phyloP scores from a whole-genome alignment of 2,329 filamentous ascomycete species.

The Ciborinia camelliae region DNA sequence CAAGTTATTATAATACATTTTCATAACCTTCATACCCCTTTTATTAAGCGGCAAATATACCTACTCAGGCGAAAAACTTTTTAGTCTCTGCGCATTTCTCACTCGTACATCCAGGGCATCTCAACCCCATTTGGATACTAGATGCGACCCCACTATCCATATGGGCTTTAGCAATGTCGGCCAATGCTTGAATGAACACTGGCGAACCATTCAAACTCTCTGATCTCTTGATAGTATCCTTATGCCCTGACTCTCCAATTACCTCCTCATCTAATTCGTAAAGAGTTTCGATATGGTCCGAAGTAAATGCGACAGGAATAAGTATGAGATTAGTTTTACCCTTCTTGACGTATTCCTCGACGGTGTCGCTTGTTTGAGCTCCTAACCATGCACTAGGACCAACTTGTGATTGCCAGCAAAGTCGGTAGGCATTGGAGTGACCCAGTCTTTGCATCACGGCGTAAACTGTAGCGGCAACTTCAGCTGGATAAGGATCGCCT shows the following conservation, averaged over 20 bases:
- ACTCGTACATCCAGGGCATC: conserved; percentile 91
- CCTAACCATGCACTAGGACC: conserved; percentile 94
- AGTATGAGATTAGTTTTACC: conserved; percentile 88
- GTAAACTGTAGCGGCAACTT: conserved; percentile 93
- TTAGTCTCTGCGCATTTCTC: conserved; percentile 79
- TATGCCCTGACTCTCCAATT: conserved; percentile 77
- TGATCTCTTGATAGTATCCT: conserved; percentile 79
- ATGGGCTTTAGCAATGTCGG: conserved; percentile 80
- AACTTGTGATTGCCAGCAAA: conserved; percentile 98
- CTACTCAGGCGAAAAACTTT: conserved; percentile 53
- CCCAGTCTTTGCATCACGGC: conserved; percentile 92
- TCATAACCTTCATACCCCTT: background rate
- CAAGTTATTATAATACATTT: background rate
- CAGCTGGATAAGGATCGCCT: conserved; percentile 92
- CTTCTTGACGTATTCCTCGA: conserved; percentile 83
- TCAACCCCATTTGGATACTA: conserved; percentile 80
- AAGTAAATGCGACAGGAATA: conserved; percentile 95
- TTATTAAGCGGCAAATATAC: conserved; percentile 23
- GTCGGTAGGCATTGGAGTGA: conserved; percentile 84
- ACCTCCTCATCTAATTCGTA: conserved; percentile 94
- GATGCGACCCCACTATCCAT: conserved; percentile 64
- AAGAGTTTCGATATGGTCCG: conserved; percentile 97
- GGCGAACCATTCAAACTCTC: conserved; percentile 90
- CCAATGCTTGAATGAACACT: conserved; percentile 85
- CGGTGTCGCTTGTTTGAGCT: conserved; percentile 84